Base-by-base conservation (phyloP, 768 basidiomycete species). In the Neoboletus subvelutipes region DNA sequence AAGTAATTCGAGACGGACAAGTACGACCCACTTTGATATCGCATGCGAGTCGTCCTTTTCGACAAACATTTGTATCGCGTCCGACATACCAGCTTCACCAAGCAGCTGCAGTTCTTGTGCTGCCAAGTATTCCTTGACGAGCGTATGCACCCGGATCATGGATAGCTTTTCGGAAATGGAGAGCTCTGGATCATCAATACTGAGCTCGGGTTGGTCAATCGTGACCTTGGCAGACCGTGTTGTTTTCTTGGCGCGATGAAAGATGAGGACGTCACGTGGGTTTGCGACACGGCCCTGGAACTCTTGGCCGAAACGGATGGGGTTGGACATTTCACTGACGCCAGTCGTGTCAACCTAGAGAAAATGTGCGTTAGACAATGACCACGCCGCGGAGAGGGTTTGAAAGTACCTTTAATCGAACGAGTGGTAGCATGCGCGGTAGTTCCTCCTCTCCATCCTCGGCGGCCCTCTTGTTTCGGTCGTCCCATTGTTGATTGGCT, bases 21-120 rank as follows among this genome's bases (percentile, higher is more conserved):
- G 6, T 34, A n/a, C 15, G 5, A 82, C 89, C 62, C 61, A 94
- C 94, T 77, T 82, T 61, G 86, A 83, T 67, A 99, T 96, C 10
- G 96, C 93, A 76, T 94, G 90, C 29, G 84, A 86, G 71, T 97
- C 94, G 67, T 98, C 96, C 79, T 99, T 99, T 72, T 98, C 95
- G 57, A 99, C 95, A 73, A 91, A 98, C 73, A 87, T 81, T 76
- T 92, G 87, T 51, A 99, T 94, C 7, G 97, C 97, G 69, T 94
- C 91, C 40, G 87, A 88, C 89, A 99, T 91, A 26, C 89, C 94
- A 41, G 80, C 79, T 74, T 97, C 94, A 1, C 90, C 92, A 18
- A 98, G 76, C 50, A 98, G 75, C 76, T 97, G 94, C 66, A 98
- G 74, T 70, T 95, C 92, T 75, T 98, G 97, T 49, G 92, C 94